phyloP scores from a whole-genome alignment of 2,329 filamentous ascomycete species.

The Aspergillus ustus region DNA sequence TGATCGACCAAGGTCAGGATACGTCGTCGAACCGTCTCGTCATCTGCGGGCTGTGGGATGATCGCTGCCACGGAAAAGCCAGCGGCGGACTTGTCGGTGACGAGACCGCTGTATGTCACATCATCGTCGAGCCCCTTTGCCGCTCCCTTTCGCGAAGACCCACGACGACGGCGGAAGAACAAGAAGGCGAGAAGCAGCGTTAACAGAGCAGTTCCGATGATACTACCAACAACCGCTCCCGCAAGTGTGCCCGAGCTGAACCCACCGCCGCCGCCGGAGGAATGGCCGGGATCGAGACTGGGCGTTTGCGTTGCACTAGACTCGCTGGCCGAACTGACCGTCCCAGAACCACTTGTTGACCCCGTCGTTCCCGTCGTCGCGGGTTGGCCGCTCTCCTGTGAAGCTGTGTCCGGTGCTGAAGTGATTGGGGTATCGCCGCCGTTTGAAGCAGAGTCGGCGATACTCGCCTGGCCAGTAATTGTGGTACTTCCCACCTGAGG shows the following conservation, averaged over 20 bases:
- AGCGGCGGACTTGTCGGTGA: background rate
- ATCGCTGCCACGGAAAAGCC: conserved; percentile 15
- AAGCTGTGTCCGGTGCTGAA: too few species aligned
- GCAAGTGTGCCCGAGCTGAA: conserved; percentile 28
- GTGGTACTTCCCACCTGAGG: too few species aligned
- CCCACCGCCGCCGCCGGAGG: background rate
- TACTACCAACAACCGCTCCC: conserved; percentile 32
- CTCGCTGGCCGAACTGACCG: background rate
- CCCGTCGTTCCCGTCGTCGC: background rate
- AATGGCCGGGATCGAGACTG: background rate
- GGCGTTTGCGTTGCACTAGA: background rate
- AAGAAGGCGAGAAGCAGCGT: conserved; percentile 27
- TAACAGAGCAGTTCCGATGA: conserved; percentile 28
- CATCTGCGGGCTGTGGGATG: conserved; percentile 37
- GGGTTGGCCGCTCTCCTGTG: too few species aligned
- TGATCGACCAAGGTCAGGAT: conserved; percentile 40
- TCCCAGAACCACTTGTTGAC: too few species aligned
- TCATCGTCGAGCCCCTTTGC: background rate
- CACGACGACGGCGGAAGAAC: conserved; percentile 26
- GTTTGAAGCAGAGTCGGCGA: too few species aligned
- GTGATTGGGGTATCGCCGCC: too few species aligned
- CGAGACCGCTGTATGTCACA: background rate
- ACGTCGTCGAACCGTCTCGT: conserved; percentile 29
- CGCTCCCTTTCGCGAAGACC: background rate
- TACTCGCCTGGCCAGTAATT: too few species aligned